Conservation (phyloP, 23 red algal species). For the Gracilaria domingensis region DNA sequence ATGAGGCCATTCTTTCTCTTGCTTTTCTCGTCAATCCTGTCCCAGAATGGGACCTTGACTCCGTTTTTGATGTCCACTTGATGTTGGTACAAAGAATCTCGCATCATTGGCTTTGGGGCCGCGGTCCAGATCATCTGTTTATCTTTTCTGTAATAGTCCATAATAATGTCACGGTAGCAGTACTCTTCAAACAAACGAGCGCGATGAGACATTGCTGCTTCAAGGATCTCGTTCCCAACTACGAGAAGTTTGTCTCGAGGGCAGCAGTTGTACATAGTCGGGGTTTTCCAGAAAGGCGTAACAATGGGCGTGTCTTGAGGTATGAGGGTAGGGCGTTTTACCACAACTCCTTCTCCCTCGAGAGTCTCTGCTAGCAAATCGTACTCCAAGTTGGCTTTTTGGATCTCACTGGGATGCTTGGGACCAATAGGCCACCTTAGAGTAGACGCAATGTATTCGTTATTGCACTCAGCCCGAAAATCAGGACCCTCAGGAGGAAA, state of each 20-base stretch:
- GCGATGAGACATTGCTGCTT: conserved; percentile 28
- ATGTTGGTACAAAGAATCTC: conserved; percentile 35
- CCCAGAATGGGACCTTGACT: conserved; percentile 37
- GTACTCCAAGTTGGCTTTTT: conserved; percentile 33
- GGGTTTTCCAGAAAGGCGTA: conserved; percentile 35
- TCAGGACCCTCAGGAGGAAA: conserved; percentile 50
- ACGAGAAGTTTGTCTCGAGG: conserved; percentile 48
- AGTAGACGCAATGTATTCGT: conserved; percentile 36
- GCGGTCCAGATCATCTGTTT: conserved; percentile 44
- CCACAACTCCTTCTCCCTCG: conserved; percentile 39
- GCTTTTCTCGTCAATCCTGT: conserved; percentile 2
- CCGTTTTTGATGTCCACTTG: neutral
- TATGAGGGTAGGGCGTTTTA: conserved; percentile 25
- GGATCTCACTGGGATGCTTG: conserved; percentile 15
- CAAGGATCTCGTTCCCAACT: conserved; percentile 31
- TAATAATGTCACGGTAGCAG: conserved; percentile 44
- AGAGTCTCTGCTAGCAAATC: conserved; percentile 30
- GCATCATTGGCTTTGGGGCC: conserved; percentile 54
- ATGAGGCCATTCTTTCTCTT: conserved; percentile 8
- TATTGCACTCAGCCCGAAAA: conserved; percentile 45
- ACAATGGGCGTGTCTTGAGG: conserved; percentile 23
- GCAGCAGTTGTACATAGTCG: conserved; percentile 46
- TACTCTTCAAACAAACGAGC: conserved; percentile 48
- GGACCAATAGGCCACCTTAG: conserved; percentile 48
- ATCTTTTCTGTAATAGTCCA: conserved; percentile 42